A percentile compares a stretch with the other conserved stretches of the same genome.
phyloP scores from a whole-genome alignment of 306 rosid genomes.

The Trifolium subterraneum region DNA sequence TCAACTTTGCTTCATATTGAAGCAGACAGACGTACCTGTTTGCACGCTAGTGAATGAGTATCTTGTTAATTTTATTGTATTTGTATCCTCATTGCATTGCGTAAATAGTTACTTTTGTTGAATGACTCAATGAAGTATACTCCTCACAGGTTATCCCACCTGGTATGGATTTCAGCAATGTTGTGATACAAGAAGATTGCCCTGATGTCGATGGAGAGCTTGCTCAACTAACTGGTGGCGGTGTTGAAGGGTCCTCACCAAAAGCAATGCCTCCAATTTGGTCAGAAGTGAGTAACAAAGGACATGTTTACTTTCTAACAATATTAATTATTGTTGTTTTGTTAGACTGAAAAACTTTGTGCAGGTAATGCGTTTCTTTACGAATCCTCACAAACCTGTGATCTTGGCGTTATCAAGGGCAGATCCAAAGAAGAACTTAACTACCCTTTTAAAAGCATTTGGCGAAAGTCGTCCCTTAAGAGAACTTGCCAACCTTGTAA shows the following conservation, averaged over 20 bases:
- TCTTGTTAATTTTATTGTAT: too few relatives aligned
- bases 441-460: conserved; percentile 85
- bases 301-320: background rate
- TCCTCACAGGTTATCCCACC: conserved; percentile 79
- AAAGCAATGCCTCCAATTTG: conserved; percentile 78
- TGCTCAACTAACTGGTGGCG: conserved; percentile 54
- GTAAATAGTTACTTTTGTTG: background rate
- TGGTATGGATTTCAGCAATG: conserved; percentile 93
- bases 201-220: conserved; percentile 76
- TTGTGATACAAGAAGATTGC: conserved; percentile 69
- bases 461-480: conserved; percentile 84
- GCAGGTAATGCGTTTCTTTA: conserved; percentile 86
- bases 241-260: conserved; percentile 60
- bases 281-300: conserved; percentile 72
- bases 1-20: too few relatives aligned
- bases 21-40: too few relatives aligned
- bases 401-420: conserved; percentile 90
- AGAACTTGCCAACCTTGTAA: conserved; percentile 91
- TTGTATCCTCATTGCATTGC: background rate
- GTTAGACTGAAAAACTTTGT: background rate
- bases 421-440: conserved; percentile 88
- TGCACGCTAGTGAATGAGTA: background rate
- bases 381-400: conserved; percentile 93
- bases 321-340: background rate
- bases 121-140: conserved; percentile 25